Conservation (phyloP, 2,329 filamentous ascomycete genomes). For the Emmonsiellopsis sp. region DNA sequence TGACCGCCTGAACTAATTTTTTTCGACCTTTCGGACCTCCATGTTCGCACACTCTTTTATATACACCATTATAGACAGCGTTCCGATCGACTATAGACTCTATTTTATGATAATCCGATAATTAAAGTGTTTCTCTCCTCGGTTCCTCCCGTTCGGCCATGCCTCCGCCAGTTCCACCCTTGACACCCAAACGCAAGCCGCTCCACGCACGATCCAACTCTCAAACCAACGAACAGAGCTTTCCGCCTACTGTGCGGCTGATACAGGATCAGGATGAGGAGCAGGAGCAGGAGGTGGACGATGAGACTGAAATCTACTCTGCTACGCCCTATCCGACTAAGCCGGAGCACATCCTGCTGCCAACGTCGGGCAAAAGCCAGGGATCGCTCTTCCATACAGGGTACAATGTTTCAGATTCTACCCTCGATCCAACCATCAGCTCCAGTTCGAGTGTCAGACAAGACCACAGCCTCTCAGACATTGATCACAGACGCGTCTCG, state of each 20-base stretch:
- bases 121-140: too few species aligned
- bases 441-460: conserved; percentile 20
- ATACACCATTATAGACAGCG: too few species aligned
- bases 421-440: conserved; percentile 20
- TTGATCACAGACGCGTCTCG: conserved; percentile 11
- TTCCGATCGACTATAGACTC: too few species aligned
- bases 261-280: conserved; percentile 20
- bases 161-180: conserved; percentile 19
- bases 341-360: conserved; percentile 36
- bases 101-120: too few species aligned
- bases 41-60: too few species aligned
- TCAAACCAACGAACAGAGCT: conserved; percentile 35
- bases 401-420: conserved; percentile 24
- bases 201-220: conserved; percentile 40
- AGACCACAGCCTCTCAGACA: conserved; percentile 20
- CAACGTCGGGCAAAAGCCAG: conserved; percentile 31
- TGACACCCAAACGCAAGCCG: conserved; percentile 30
- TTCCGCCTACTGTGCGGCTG: conserved; percentile 29
- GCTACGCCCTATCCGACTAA: conserved; percentile 40
- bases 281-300: conserved; percentile 6
- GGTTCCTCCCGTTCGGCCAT: conserved; percentile 14
- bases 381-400: conserved; percentile 23
- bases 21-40: too few species aligned
- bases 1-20: too few species aligned
- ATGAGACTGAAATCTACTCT: conserved; percentile 31